Conservation (phyloP, 192 early-diverging fungal species). For the Obelidium mucronatum region DNA sequence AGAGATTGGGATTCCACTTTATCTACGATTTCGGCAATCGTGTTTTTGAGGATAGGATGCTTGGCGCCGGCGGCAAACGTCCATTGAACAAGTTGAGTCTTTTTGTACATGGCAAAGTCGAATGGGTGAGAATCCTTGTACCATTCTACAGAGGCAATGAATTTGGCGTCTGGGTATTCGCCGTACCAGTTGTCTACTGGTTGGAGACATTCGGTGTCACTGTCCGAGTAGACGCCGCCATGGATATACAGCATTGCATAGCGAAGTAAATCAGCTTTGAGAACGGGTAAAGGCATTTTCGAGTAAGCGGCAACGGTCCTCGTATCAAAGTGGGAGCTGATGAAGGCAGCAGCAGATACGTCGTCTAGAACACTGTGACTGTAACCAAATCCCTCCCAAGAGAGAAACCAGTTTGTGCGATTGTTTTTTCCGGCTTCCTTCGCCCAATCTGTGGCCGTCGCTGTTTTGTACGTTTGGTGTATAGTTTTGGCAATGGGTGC, state of each 20-base stretch:
- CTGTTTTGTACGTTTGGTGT: slow-evolving; percentile 25
- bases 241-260: slow-evolving; percentile 29
- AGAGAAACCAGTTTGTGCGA: slow-evolving; percentile 9
- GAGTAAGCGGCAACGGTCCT: not conserved
- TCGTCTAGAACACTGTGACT: slow-evolving; percentile 18
- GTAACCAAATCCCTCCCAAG: not conserved
- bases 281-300: slow-evolving; percentile 6
- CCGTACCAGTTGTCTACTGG: not conserved
- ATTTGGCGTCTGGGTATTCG: not conserved
- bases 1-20: not conserved
- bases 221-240: slow-evolving; percentile 34
- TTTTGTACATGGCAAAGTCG: not conserved
- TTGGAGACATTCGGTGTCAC: slow-evolving; percentile 30
- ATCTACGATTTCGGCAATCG: slow-evolving; percentile 3
- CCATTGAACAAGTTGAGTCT: slow-evolving; percentile 31
- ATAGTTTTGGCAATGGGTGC: slow-evolving; percentile 1
- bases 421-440: slow-evolving; percentile 21
- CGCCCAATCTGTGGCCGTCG: not conserved
- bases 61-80: slow-evolving; percentile 20
- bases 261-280: slow-evolving; percentile 15
- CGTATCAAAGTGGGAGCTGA: not conserved
- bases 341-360: not conserved
- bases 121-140: not conserved
- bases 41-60: slow-evolving; percentile 11
- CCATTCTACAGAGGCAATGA: slow-evolving; percentile 34